Base-by-base conservation (phyloP, 1,284 basidiomycete genomes). In the Boletus holoroseus region DNA sequence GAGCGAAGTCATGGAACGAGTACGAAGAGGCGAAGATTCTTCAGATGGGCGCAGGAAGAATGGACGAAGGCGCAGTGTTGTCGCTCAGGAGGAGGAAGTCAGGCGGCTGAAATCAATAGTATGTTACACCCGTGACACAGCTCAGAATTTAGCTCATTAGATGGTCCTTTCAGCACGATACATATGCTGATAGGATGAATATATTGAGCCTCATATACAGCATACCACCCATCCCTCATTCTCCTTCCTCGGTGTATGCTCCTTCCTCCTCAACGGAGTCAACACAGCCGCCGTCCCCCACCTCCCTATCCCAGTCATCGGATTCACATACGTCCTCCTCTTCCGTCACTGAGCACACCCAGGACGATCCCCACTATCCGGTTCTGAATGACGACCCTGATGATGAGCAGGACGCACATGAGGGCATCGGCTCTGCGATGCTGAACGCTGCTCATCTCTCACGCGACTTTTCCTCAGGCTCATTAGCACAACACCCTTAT, bases 141-240 rank as follows among this genome's bases (percentile, higher is more conserved):
- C 32, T 52, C 45, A 36, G 53, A 54, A 50, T 47, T 30, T 44
- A 36, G 35, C 57, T 55, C 46, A 60, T 48, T 43, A 39, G 22
- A 31, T 40, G 50, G 39, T 41, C 45, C 41, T 44, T 54, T 56
- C 63, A 91, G 88, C 88, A 91, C 63, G 88, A 91, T 68, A 91
- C 88, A 8, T 91, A 91, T 66, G 87, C 87, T 50, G 88, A 91
- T 69, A 81, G 88, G 53, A 91, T 91, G 88, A 87, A 88, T 64
- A 90, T 91, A 60, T 76, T 91, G 51, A 88, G 86, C 60, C 76
- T 89, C 56, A 89, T 90, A 55, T 91, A 91, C 72, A 85, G 81
- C 66, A 89, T 91, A 66, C 85, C 85, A 20, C 75, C 85, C 38
- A 77, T 81, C 31, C 81, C 81, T 24, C 80, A 85, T 62, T 77